phyloP scores from a whole-genome alignment of 106 monocot species.

The Iris macrosiphon region DNA sequence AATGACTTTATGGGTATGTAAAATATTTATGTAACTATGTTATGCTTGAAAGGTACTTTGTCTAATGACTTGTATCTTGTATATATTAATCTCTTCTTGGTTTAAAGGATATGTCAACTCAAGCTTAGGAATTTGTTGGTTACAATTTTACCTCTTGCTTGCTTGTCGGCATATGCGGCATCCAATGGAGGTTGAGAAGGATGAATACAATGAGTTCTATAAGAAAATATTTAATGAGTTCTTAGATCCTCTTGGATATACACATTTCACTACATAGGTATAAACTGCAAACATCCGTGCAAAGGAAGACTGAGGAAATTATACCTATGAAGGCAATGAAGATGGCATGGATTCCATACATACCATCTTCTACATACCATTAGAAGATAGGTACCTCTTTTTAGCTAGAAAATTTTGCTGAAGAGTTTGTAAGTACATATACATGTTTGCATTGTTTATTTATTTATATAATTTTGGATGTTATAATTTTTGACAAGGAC shows the following conservation, averaged over 20 bases:
- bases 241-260: conserved; percentile 79
- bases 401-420: too few relatives aligned
- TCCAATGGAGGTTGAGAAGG: conserved; percentile 78
- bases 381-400: conserved; percentile 69
- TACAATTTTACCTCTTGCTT: not conserved
- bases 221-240: conserved; percentile 97
- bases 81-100: too few relatives aligned
- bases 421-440: too few relatives aligned
- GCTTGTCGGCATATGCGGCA: conserved; percentile 59
- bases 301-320: conserved; percentile 88
- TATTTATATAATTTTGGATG: too few relatives aligned
- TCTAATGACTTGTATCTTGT: too few relatives aligned
- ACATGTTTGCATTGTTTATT: too few relatives aligned
- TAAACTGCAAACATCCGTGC: conserved; percentile 60
- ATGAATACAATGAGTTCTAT: conserved; percentile 90
- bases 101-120: too few relatives aligned
- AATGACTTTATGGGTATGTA: conserved; percentile 95
- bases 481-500: conserved; percentile 42
- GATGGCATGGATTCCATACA: conserved; percentile 95
- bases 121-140: not conserved
- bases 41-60: too few relatives aligned
- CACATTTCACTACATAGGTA: conserved; percentile 96
- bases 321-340: conserved; percentile 98
- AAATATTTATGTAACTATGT: not conserved
- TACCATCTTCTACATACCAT: too few relatives aligned